Evolutionary conservation across 371 early-diverging fungal species (phyloP), one percentile per base, ranked within the genome.

Genomic region (Apophysomyces ossiformis): DNA sequence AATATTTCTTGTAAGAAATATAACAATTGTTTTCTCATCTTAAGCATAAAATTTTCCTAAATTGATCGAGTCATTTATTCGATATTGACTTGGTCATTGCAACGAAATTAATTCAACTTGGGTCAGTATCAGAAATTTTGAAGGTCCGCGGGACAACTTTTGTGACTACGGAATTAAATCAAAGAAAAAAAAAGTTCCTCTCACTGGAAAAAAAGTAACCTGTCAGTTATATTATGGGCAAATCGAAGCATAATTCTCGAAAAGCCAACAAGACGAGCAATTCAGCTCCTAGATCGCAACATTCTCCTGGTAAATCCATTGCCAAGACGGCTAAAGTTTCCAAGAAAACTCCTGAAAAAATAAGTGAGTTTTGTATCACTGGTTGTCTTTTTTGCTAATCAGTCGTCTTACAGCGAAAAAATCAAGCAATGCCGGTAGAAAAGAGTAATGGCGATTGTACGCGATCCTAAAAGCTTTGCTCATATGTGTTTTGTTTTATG

Each of bases 191-290:
- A 26, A 26, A 26, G 32, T 26, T 26, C 21, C 54, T 21, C 7
- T 5, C 15, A 18, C 54, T 21, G 21, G 21, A 11, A 7, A 13
- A 13, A 16, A 21, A 21, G 54, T 5, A 11, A 18, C 54, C 54
- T 50, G 54, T 18, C n/a, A 50, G 35, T 50, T 32, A 50, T 26
- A 50, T 47, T n/a, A 47, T 50, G 54, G 54, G 18, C 54, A 50
- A 50, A 50, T 50, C 54, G 54, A 50, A 50, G 21, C 16, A 50
- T 16, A 9, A 50, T 18, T 50, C 54, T n/a, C 54, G 21, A 16
- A 50, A 50, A 5, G 21, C 16, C 21, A 50, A 50, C 16, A n/a
- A 11, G 1, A 21, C 54, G 8, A 21, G 2, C 11, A 50, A 50
- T 3, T 26, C 54, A n/a, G 54, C 4, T 3, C 54, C 1, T 5